Evolutionary conservation across 129 eudicot species (phyloP), one percentile per base, ranked within the genome.

Genomic region (Pseudognaphalium luteoalbum): DNA sequence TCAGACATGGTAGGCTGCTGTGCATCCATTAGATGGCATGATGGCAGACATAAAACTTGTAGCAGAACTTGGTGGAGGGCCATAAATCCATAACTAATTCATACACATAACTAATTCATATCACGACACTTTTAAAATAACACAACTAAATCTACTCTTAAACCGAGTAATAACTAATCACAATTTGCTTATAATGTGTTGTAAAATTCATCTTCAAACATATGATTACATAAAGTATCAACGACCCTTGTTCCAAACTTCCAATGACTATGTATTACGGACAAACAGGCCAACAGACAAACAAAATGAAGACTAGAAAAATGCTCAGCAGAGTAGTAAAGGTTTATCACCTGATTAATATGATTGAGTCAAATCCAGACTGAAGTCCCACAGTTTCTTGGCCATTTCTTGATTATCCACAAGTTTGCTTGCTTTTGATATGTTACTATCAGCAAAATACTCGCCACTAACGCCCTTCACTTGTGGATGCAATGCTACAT

Each of bases 311-410:
- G 30, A 66, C 52, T 10, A 61, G 1, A 41, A 11, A 35, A 57
- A 56, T 47, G 22, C 56, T 57, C 8, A 57, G 66, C 16, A 32
- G 32, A 73, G 33, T 61, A 33, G 74, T 19, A 6, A 6, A 28
- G 10, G 12, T 57, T 68, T 21, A 68, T 19, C 65, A 71, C 65
- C 66, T 33, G 52, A 34, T 72, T 72, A 82, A 82, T 78, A 72
- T 21, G 57, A 25, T 51, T 34, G 33, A 52, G 89, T 84, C 84
- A 92, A 75, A 42, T 73, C 52, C 88, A 85, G 84, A 83, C 97
- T 89, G 77, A 92, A 80, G 11, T 92, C 97, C 97, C 97, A 92
- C 60, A 92, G 65, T 68, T 89, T 92, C 78, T 89, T 89, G 5
- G 93, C 96, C 83, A 92, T 25, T 67, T 89, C 89, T 34, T 73